A percentile compares a stretch with the other conserved stretches of the same genome.
These are phyloP conservation scores for Linderniella brevidens DNA, from an alignment of 257 asterid genomes.

Conservation along the genomic window DNA sequence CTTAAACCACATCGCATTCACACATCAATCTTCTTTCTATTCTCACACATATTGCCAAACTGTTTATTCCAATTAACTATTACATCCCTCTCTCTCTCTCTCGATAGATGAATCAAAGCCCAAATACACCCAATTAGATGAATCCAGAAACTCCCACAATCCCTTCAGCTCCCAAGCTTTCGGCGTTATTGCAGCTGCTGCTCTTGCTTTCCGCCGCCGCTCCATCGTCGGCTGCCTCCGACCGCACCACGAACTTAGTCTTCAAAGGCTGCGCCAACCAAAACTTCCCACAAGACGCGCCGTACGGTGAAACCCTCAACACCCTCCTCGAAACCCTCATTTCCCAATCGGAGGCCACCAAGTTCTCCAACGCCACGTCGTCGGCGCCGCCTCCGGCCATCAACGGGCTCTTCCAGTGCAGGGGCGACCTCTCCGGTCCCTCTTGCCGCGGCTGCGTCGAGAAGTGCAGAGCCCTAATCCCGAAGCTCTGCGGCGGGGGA, in stretches of 20 bases:
- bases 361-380: conserved; percentile 38
- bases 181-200: background rate
- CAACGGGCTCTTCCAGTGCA: conserved; percentile 57
- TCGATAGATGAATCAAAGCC: too few relatives aligned
- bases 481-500: conserved; percentile 27
- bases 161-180: background rate
- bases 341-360: conserved; percentile 44
- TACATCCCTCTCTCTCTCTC: too few relatives aligned
- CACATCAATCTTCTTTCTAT: too few relatives aligned
- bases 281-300: conserved; percentile 33
- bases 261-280: conserved; percentile 87
- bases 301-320: conserved; percentile 25
- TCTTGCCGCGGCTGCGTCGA: conserved; percentile 41
- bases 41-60: too few relatives aligned
- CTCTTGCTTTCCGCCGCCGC: background rate
- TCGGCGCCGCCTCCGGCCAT: conserved; percentile 28
- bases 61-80: too few relatives aligned
- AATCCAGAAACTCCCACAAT: too few relatives aligned
- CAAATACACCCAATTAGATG: too few relatives aligned
- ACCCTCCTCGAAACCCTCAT: conserved; percentile 23
- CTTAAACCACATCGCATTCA: too few relatives aligned
- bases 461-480: conserved; percentile 19
- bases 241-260: conserved; percentile 34
- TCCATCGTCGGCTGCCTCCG: conserved; percentile 9
- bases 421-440: conserved; percentile 50